Evolutionary conservation across 345 rosid genomes (phyloP).

Genomic region (Sonneratia alba): DNA sequence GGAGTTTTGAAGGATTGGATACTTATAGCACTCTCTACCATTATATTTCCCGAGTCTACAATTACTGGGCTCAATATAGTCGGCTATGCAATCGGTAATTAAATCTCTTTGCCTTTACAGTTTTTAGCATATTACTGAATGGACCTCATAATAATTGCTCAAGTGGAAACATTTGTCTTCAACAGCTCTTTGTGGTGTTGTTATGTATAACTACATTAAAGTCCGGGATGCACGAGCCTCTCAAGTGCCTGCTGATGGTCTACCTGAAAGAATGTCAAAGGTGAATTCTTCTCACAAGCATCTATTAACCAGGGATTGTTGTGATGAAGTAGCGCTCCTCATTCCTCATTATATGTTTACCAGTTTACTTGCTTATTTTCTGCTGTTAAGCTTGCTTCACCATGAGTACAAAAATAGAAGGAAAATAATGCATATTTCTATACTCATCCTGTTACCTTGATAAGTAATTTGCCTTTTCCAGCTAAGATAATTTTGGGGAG

Average conservation of each 20-base stretch:
- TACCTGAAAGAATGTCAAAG: conserved; percentile 76
- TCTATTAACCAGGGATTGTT: background rate
- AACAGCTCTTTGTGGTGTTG: conserved; percentile 93
- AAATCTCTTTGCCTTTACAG: conserved; percentile 2
- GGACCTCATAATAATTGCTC: background rate
- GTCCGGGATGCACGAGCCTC: conserved; percentile 74
- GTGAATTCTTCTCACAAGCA: conserved; percentile 27
- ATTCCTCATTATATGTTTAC: background rate
- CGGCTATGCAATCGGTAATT: conserved; percentile 93
- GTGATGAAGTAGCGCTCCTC: background rate
- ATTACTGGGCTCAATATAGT: conserved; percentile 86
- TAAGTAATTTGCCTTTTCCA: background rate
- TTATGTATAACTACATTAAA: conserved; percentile 90
- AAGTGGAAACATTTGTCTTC: conserved; percentile 2
- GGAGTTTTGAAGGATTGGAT: conserved; percentile 99
- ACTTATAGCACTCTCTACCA: conserved; percentile 85
- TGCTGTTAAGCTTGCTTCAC: too few relatives aligned
- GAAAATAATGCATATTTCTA: background rate
- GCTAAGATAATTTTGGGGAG: background rate
- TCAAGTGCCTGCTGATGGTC: conserved; percentile 53
- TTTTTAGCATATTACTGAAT: background rate
- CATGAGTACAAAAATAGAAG: background rate
- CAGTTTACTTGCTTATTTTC: background rate
- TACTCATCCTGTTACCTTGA: background rate
- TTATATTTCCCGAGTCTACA: conserved; percentile 85